Evolutionary conservation across 805 yeast genomes (phyloP).

Genomic region (Wickerhamomyces mucosus): DNA sequence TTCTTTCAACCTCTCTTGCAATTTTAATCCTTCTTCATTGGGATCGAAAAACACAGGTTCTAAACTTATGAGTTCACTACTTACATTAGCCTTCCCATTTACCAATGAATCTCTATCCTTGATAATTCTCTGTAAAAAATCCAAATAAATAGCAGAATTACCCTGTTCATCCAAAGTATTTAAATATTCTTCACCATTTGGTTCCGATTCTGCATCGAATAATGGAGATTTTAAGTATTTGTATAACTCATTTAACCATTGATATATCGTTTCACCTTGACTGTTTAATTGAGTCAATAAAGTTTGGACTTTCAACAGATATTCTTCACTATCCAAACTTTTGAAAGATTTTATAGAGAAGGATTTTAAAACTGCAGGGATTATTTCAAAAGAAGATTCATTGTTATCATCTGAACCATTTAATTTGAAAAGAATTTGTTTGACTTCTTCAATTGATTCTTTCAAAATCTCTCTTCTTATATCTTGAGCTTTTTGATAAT

Average conservation of each 20-base stretch:
- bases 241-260: conserved; percentile 38
- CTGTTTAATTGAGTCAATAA: conserved; percentile 31
- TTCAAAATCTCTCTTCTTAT: conserved; percentile 44
- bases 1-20: conserved; percentile 5
- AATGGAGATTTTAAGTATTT: conserved; percentile 39
- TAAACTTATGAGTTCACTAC: too few relatives aligned
- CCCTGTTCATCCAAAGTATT: conserved; percentile 71
- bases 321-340: conserved; percentile 7
- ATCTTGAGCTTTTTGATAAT: conserved; percentile 52
- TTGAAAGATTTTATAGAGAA: conserved; percentile 1
- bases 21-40: too few relatives aligned
- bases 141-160: conserved; percentile 48
- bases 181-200: conserved; percentile 56
- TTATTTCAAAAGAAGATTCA: too few relatives aligned
- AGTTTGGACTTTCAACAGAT: conserved; percentile 8
- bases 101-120: conserved; percentile 33
- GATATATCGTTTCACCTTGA: conserved; percentile 43
- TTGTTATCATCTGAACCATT: not conserved
- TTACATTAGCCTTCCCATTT: conserved; percentile 21
- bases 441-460: conserved; percentile 19
- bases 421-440: conserved; percentile 3
- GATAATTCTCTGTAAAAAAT: conserved; percentile 39
- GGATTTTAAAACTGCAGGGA: not conserved
- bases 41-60: too few relatives aligned
- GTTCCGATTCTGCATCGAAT: conserved; percentile 33